phyloP scores from a whole-genome alignment of 2,329 filamentous ascomycete genomes.

The Passalora sequoiae region DNA sequence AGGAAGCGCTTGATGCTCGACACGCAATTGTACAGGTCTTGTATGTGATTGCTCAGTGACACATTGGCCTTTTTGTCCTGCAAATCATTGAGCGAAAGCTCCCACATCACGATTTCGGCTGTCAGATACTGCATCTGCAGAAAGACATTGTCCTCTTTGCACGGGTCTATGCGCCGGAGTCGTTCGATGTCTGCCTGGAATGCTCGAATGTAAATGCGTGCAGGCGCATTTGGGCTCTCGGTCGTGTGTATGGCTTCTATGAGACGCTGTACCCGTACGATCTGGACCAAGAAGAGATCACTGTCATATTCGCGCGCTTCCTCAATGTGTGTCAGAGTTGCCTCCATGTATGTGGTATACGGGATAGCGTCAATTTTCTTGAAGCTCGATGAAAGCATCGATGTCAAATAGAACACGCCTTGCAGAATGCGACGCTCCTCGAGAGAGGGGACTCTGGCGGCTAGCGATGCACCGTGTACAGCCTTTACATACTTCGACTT shows the following conservation, averaged over 20 bases:
- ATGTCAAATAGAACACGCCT: slow-evolving; percentile 28
- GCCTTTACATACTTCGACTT: slow-evolving; percentile 17
- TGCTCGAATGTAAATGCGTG: slow-evolving; percentile 26
- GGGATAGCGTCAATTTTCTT: slow-evolving; percentile 28
- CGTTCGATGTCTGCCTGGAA: slow-evolving; percentile 27
- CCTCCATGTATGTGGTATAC: slow-evolving; percentile 25
- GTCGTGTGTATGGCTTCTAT: slow-evolving; percentile 24
- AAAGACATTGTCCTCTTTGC: slow-evolving; percentile 20
- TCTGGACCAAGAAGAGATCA: slow-evolving; percentile 29
- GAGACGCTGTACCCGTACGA: slow-evolving; percentile 28
- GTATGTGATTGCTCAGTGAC: slow-evolving; percentile 22
- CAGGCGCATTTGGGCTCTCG: slow-evolving; percentile 23
- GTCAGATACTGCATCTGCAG: slow-evolving; percentile 26
- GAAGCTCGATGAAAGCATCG: slow-evolving; percentile 29
- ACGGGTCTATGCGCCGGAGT: slow-evolving; percentile 15
- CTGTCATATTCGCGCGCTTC: slow-evolving; percentile 24
- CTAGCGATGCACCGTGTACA: slow-evolving; percentile 7
- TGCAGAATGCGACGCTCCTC: slow-evolving; percentile 27
- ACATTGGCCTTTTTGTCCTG: slow-evolving; percentile 19
- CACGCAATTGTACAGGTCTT: slow-evolving; percentile 25
- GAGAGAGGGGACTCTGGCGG: slow-evolving; percentile 10
- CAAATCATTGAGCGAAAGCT: slow-evolving; percentile 26
- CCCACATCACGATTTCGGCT: slow-evolving; percentile 27
- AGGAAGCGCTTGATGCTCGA: slow-evolving; percentile 24
- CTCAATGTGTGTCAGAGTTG: slow-evolving; percentile 22